A percentile compares a stretch with the other conserved stretches of the same genome.
Evolutionary conservation across 192 early-diverging fungal genomes (phyloP).

Genomic region (Coemansia sp.): DNA sequence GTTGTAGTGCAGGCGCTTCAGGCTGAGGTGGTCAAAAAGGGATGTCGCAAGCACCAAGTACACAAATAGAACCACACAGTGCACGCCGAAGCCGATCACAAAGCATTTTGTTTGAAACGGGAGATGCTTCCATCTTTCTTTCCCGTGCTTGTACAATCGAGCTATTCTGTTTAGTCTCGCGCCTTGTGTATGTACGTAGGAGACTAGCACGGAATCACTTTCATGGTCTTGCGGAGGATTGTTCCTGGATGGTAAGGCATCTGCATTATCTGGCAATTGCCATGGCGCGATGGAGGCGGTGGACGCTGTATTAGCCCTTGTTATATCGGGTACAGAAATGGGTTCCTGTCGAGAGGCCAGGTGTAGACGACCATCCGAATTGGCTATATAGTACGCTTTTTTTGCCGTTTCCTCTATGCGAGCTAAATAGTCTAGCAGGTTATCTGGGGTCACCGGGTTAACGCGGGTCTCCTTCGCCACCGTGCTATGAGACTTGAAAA

Average conservation of each 20-base stretch:
- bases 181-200: background rate
- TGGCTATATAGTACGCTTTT: background rate
- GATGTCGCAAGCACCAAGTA: conserved; percentile 25
- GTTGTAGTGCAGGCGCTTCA: conserved; percentile 24
- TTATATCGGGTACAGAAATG: background rate
- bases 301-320: background rate
- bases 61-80: background rate
- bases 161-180: background rate
- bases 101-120: conserved; percentile 11
- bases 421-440: conserved; percentile 27
- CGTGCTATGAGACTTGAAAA: conserved; percentile 9
- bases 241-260: background rate
- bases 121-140: conserved; percentile 1
- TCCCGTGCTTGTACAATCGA: background rate
- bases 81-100: background rate
- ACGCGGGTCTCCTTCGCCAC: conserved; percentile 24
- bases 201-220: background rate
- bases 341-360: background rate
- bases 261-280: background rate
- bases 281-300: background rate
- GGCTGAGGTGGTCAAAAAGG: conserved; percentile 19
- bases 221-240: background rate
- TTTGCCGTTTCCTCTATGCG: conserved; percentile 3
- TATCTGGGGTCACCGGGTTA: conserved; percentile 37
- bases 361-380: background rate